Percentiles rank a stretch among this genome's conserved stretches.
Conservation (phyloP, 2,329 filamentous ascomycete genomes). For the Trichoderma oligosporum region DNA sequence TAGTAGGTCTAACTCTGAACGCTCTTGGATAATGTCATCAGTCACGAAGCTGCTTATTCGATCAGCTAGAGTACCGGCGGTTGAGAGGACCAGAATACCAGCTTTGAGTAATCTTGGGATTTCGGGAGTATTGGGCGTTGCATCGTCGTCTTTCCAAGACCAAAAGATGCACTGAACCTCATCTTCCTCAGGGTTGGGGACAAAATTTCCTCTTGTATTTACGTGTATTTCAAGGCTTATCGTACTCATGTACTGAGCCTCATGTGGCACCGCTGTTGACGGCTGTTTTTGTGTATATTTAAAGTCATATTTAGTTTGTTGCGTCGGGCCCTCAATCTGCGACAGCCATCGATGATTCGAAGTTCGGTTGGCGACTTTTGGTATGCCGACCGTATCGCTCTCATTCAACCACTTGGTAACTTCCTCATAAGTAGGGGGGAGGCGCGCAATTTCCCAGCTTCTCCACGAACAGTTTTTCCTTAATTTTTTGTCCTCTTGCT, state of each 20-base stretch:
- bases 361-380: conserved; percentile 16
- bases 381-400: background rate
- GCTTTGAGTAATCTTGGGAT: conserved; percentile 49
- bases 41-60: conserved; percentile 59
- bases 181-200: conserved; percentile 87
- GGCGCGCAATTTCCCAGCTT: conserved; percentile 71
- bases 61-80: conserved; percentile 54
- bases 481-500: conserved; percentile 48
- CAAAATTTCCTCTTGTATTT: conserved; percentile 74
- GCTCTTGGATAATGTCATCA: conserved; percentile 68
- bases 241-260: conserved; percentile 90
- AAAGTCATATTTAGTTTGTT: conserved; percentile 75
- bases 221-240: conserved; percentile 94
- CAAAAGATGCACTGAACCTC: conserved; percentile 87
- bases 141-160: conserved; percentile 76
- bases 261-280: conserved; percentile 73
- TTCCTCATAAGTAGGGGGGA: conserved; percentile 67
- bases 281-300: conserved; percentile 77
- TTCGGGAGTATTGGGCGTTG: conserved; percentile 31
- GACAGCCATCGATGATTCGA: conserved; percentile 50
- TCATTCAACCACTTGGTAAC: conserved; percentile 61
- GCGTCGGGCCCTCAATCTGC: conserved; percentile 86
- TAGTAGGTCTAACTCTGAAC: conserved; percentile 78
- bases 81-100: conserved; percentile 71
- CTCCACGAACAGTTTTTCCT: conserved; percentile 48